Evolutionary conservation across 2,329 filamentous ascomycete genomes (phyloP), one percentile per base, ranked within the genome.

Genomic region (Dichotomopilus funicola): DNA sequence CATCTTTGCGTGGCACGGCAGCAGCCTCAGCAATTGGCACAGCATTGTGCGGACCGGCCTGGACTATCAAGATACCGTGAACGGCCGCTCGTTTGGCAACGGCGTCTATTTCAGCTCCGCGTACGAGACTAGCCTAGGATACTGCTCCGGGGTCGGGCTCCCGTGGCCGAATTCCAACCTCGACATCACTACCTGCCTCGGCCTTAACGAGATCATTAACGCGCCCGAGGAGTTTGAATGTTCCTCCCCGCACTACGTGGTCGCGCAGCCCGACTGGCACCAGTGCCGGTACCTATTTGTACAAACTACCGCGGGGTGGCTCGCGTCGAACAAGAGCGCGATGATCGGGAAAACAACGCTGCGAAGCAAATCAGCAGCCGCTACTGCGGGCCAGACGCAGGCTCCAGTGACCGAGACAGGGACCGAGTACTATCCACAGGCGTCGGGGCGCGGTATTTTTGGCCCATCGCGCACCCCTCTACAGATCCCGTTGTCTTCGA

Each of bases 1-100:
- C 0, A 69, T 96, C 1, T 90, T 95, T 64, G 89, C 88, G 0
- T 96, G 88, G 85, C 91, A 96, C 68, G 91, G 91, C 5, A 95
- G 89, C 64, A 68, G 73, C 0, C 61, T 95, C 3, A 61, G 69
- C 3, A 96, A 95, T 64, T 96, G 91, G 91, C 91, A 96, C 69
- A 88, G 86, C 63, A 96, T 96, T 63, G 83, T 96, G 59, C 83
- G 91, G 36, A 82, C 87, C 57, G 91, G 91, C 0, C 74, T 96
- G 5, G 82, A 95, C 67, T 96, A 85, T 71, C 79, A 82, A 4
- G 69, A 79, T 1, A 71, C 73, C 0, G 43, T 67, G 0, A 72
- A 92, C 67, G 91, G 91, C 0, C 82, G 91, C 58, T 75, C 85
- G 1, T 89, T 62, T 64, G 91, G 91, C 0, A 57, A 96, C 65